Evolutionary conservation across 2,329 filamentous ascomycete genomes (phyloP).

Genomic region (Dendrostoma leiphaemia): DNA sequence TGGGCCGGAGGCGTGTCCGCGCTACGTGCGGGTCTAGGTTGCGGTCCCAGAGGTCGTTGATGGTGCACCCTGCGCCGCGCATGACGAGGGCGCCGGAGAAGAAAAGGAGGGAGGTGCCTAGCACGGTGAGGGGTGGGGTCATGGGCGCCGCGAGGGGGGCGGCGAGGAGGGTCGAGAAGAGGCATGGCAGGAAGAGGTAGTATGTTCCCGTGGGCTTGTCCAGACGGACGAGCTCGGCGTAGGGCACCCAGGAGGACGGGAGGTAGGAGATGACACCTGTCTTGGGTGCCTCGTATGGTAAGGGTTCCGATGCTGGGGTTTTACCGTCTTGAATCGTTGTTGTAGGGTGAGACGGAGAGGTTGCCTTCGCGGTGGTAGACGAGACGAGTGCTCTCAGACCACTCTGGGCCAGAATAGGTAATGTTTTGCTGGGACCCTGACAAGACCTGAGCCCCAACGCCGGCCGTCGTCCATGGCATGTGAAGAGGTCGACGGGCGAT

Average conservation of each 20-base stretch:
- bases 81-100: slow-evolving; percentile 76
- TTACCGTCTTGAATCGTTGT: not conserved
- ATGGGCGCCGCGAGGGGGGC: slow-evolving; percentile 66
- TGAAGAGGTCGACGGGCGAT: not conserved
- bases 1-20: slow-evolving; percentile 74
- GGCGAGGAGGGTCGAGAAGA: slow-evolving; percentile 80
- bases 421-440: not conserved
- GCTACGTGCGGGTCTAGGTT: slow-evolving; percentile 80
- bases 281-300: slow-evolving; percentile 63
- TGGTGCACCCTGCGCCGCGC: slow-evolving; percentile 83
- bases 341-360: not conserved
- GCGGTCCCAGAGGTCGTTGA: slow-evolving; percentile 89
- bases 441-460: not conserved
- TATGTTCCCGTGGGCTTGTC: slow-evolving; percentile 81
- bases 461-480: not conserved
- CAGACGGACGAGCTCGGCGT: slow-evolving; percentile 77
- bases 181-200: slow-evolving; percentile 82
- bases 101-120: slow-evolving; percentile 68
- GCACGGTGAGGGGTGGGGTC: slow-evolving; percentile 56
- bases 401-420: not conserved
- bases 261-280: slow-evolving; percentile 69
- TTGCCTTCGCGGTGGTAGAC: not conserved
- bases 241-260: slow-evolving; percentile 70
- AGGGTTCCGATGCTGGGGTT: slow-evolving; percentile 13
- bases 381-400: slow-evolving; percentile 3